Percentiles rank a stretch among this genome's conserved stretches.
Conservation (phyloP, 2,329 filamentous ascomycete species). For the Penicillium italicum region DNA sequence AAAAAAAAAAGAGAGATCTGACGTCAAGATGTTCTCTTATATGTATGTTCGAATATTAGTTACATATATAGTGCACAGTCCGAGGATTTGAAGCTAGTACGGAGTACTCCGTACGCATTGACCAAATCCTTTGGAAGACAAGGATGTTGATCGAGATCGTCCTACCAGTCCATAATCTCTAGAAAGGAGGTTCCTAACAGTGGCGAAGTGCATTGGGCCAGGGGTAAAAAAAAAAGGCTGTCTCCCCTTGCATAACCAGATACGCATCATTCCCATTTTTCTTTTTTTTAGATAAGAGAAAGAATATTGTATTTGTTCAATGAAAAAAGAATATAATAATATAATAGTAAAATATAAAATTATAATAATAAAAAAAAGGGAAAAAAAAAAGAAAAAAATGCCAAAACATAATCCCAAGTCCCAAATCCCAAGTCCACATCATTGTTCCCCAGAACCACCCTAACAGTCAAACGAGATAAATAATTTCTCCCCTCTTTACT, state of each 20-base stretch:
- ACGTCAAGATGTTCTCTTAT: not conserved
- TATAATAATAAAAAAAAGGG: not conserved
- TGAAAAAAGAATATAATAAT: not conserved
- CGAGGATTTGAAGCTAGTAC: not conserved
- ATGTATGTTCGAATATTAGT: not conserved
- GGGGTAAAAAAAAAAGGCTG: conserved; percentile 18
- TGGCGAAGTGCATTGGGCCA: conserved; percentile 21
- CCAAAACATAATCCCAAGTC: not conserved
- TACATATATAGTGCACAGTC: not conserved
- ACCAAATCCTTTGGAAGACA: not conserved
- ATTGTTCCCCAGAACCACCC: conserved; percentile 20
- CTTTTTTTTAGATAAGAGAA: not conserved
- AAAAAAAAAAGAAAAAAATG: not conserved
- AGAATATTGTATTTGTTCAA: not conserved
- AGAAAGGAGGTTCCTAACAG: conserved; percentile 6
- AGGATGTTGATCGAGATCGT: conserved; percentile 1
- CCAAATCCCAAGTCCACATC: conserved; percentile 13
- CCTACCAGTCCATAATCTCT: not conserved
- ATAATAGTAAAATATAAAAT: not conserved
- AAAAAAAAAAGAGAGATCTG: not conserved
- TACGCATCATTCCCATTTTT: conserved; percentile 4
- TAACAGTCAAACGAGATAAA: conserved; percentile 18
- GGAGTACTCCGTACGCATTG: too few relatives aligned
- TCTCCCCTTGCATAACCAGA: conserved; percentile 11
- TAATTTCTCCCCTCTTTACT: conserved; percentile 15